Percentiles rank a stretch among this genome's conserved stretches.
phyloP scores from a whole-genome alignment of 2,329 filamentous ascomycete genomes.

The Helicocarpus griseus region DNA sequence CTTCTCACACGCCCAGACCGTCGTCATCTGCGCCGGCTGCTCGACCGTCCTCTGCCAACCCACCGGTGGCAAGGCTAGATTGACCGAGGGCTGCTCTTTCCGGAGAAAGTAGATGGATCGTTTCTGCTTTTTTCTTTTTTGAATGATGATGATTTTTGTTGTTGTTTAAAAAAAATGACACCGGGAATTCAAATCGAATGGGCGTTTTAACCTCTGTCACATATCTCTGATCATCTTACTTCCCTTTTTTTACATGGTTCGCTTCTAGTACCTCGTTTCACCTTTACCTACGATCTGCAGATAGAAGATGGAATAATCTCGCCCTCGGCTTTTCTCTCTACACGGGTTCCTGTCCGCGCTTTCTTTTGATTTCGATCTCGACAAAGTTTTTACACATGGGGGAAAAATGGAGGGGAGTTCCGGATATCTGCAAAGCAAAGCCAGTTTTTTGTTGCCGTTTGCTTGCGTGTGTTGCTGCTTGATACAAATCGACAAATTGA shows the following conservation, averaged over 20 bases:
- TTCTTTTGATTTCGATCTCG: constrained; percentile 31
- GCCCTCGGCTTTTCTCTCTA: background rate
- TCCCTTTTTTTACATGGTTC: constrained; percentile 9
- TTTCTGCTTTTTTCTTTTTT: constrained; percentile 5
- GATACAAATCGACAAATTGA: too few species aligned
- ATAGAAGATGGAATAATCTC: constrained; percentile 41
- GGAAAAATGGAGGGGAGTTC: constrained; percentile 50
- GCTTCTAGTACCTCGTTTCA: background rate
- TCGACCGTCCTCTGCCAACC: constrained; percentile 99
- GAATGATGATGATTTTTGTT: constrained; percentile 4
- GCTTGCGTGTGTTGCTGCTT: background rate
- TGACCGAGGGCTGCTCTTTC: constrained; percentile 99
- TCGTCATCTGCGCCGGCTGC: constrained; percentile 99
- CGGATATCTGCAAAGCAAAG: constrained; percentile 64
- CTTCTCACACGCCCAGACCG: constrained; percentile 99
- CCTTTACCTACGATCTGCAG: constrained; percentile 17
- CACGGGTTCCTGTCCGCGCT: constrained; percentile 5
- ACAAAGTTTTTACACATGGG: constrained; percentile 43
- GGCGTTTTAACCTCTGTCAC: constrained; percentile 8
- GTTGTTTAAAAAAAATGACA: constrained; percentile 20
- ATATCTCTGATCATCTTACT: constrained; percentile 7
- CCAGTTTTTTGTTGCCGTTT: constrained; percentile 26
- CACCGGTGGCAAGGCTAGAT: constrained; percentile 95
- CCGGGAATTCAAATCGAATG: constrained; percentile 16
- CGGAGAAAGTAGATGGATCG: constrained; percentile 75